Conservation (phyloP, 1,139 yeast genomes). For the Scheffersomyces parashehatae region DNA sequence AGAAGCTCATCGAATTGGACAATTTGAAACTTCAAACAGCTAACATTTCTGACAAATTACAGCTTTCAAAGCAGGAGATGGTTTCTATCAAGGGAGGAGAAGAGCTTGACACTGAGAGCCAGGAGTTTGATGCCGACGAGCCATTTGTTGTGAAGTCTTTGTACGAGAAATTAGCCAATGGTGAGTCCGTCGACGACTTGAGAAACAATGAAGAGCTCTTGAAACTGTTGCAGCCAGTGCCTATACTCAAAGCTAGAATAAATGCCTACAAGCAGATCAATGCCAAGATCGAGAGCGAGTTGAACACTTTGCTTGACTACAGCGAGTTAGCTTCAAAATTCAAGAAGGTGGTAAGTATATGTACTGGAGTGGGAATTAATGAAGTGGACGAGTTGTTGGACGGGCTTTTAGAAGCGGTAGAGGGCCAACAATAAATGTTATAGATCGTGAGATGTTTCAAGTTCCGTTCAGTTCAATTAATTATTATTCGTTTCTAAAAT, state of each 20-base stretch:
- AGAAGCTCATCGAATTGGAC: constrained; percentile 39
- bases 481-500: too few relatives aligned
- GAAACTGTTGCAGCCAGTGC: constrained; percentile 56
- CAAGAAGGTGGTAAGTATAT: constrained; percentile 83
- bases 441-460: too few relatives aligned
- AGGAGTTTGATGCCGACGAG: constrained; percentile 44
- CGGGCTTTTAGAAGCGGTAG: constrained; percentile 87
- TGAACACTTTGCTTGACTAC: constrained; percentile 46
- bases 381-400: constrained; percentile 84
- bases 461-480: too few relatives aligned
- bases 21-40: constrained; percentile 46
- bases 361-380: constrained; percentile 76
- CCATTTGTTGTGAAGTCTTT: constrained; percentile 70
- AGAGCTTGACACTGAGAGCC: constrained; percentile 9
- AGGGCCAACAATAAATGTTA: constrained; percentile 44
- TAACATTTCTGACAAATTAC: constrained; percentile 40
- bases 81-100: constrained; percentile 16
- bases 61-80: constrained; percentile 23
- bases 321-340: constrained; percentile 78
- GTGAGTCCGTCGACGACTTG: constrained; percentile 31
- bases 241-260: constrained; percentile 72
- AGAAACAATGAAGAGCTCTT: constrained; percentile 24
- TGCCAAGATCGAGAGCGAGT: constrained; percentile 48
- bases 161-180: constrained; percentile 47
- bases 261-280: constrained; percentile 61